Base-by-base conservation (phyloP, 305 asterid genomes). In the Plantago lanceolata region DNA sequence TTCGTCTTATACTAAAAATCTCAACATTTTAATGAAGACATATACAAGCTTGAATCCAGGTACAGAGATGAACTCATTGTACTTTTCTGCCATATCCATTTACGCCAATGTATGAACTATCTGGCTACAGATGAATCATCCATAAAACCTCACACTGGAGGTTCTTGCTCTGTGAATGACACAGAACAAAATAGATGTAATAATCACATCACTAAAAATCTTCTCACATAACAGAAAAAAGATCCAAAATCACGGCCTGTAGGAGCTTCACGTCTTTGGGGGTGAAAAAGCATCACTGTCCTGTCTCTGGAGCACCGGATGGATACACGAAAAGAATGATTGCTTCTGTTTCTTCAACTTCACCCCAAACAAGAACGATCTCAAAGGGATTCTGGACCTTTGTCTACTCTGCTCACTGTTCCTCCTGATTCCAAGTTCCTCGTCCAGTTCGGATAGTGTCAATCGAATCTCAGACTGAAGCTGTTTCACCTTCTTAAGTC, bases 361-460 rank as follows among this genome's bases (percentile, higher is more conserved):
- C 0, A 79, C 75, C 70, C 96, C 98, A 68, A 88, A 91, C 54
- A 91, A 84, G 64, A 88, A 86, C 0, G 90, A 73, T 17, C 89
- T 59, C 28, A 91, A 59, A 40, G 96, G 98, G 51, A 91, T 77
- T 57, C 75, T 64, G 0, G 82, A 40, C 66, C 75, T 68, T 74
- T 86, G 60, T 79, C 65, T 78, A 75, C 74, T 79, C 48, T 40
- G 79, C 84, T 16, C 85, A 79, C 61, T 87, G 85, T 64, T 71
- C 76, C 77, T 75, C 3, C 81, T 19, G 57, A 89, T 81, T 53
- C 81, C 85, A 55, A 86, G 87, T 73, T 92, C 93, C 4, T 75
- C 82, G 31, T 74, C 80, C 79, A 92, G 65, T 70, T 78, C 75
- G 14, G 65, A 61, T 8, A 89, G 61, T 17, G 88, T 78, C 81